Evolutionary conservation across 305 asterid species (phyloP), one percentile per base, ranked within the genome.

Genomic region (Solanum aculeatissimum): DNA sequence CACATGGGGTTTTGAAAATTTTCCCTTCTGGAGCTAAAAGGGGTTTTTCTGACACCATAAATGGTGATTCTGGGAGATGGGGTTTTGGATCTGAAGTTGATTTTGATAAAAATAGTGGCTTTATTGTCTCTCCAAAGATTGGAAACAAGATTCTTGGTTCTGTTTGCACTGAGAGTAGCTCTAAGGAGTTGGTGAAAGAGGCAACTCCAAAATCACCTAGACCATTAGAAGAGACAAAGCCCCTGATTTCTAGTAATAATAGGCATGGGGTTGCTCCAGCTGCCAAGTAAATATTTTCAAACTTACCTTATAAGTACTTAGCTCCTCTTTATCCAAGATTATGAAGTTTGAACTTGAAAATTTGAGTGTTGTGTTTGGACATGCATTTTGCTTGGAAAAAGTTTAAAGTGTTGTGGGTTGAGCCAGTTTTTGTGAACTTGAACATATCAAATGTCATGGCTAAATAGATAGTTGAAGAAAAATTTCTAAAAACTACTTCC

Each of bases 11-110:
- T n/a, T 70, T 77, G 74, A 87, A 84, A 82, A 74, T 66, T 25
- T 84, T 86, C 3, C 86, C 83, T 45, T 86, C 86, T 75, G 91
- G 92, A 5, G 92, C 91, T 66, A 90, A 90, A 57, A 88, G 92
- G 87, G 91, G 88, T 16, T 90, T 87, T 72, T 84, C 85, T 63
- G 91, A 88, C 79, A 87, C 92, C 80, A 88, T 88, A 15, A 83
- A 88, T 72, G 84, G 85, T 51, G 83, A 89, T 85, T 80, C 88
- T 68, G 88, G 83, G 25, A 90, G 75, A 87, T 88, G 92, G 91
- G 87, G 63, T 81, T 86, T 83, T 69, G 89, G 89, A 86, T 88
- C 88, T 88, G 91, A 88, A 54, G 85, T 54, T 84, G 86, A 85
- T 70, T 70, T 86, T 85, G 72, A 23, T n/a, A 87, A 88, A 77